phyloP scores from a whole-genome alignment of 2,329 filamentous ascomycete species.

The Macroventuria anomochaeta region DNA sequence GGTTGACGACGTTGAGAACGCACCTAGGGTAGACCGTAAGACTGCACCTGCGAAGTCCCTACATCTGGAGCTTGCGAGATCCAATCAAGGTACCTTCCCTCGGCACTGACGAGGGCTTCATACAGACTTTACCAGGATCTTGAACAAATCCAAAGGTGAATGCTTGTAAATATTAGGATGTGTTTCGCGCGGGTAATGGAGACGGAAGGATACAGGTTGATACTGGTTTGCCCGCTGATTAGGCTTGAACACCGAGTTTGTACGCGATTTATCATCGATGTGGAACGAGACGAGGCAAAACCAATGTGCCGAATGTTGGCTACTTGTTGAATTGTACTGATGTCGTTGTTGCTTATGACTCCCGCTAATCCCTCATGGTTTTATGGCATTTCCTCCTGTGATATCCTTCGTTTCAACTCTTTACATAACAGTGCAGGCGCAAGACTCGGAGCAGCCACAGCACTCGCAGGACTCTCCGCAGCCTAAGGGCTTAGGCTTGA shows the following conservation, averaged over 20 bases:
- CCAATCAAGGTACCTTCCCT: too few species aligned
- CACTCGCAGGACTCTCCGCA: conserved; percentile 49
- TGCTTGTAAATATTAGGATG: neutral
- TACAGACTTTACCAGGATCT: too few species aligned
- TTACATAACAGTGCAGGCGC: conserved; percentile 47
- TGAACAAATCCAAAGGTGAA: too few species aligned
- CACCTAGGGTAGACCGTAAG: too few species aligned
- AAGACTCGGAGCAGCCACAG: conserved; percentile 49
- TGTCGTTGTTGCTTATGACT: neutral
- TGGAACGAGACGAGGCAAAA: neutral
- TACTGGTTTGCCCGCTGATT: too few species aligned
- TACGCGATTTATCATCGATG: neutral
- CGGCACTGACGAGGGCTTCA: too few species aligned
- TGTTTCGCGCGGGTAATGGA: too few species aligned
- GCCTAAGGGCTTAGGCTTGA: conserved; percentile 46
- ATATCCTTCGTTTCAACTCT: neutral
- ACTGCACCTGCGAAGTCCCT: too few species aligned
- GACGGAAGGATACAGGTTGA: too few species aligned
- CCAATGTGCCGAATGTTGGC: too few species aligned
- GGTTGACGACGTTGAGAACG: too few species aligned
- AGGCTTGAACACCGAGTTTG: neutral
- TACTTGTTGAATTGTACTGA: neutral
- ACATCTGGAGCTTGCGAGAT: too few species aligned
- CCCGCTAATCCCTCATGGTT: neutral
- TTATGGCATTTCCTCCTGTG: neutral